These are phyloP conservation scores for Cornus kousa DNA, from an alignment of 148 eudicot species.

Conservation along the genomic window DNA sequence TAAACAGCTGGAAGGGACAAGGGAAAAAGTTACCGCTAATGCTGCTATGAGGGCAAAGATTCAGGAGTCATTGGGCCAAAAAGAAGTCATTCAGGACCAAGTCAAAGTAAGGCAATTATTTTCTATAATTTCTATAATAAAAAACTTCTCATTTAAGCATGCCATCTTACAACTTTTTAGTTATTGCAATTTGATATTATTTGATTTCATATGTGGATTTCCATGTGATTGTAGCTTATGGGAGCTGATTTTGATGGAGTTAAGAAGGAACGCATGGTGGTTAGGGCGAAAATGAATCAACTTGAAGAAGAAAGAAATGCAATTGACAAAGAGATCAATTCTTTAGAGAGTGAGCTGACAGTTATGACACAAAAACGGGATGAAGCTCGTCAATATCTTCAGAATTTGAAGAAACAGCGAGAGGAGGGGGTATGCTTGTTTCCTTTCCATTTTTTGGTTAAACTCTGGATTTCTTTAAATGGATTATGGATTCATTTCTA, in stretches of 20 bases:
- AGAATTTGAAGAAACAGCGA: conserved; percentile 43
- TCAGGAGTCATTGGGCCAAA: conserved; percentile 70
- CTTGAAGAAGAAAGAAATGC: conserved; percentile 42
- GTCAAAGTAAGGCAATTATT: conserved; percentile 62
- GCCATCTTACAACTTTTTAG: not conserved
- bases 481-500: not conserved
- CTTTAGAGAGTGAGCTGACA: conserved; percentile 40
- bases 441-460: not conserved
- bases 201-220: conserved; percentile 6
- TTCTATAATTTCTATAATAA: not conserved
- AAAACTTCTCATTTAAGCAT: not conserved
- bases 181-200: not conserved
- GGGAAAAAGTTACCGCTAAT: conserved; percentile 72
- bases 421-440: conserved; percentile 51
- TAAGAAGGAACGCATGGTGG: conserved; percentile 53
- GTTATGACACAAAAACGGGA: conserved; percentile 39
- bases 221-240: conserved; percentile 43
- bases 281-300: conserved; percentile 39
- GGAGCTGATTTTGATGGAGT: conserved; percentile 77
- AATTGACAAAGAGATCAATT: conserved; percentile 34
- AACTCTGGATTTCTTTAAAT: not conserved
- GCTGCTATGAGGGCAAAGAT: conserved; percentile 69
- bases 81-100: conserved; percentile 72
- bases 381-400: conserved; percentile 23
- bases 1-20: conserved; percentile 66